These are phyloP conservation scores for Gracilaria domingensis DNA, from an alignment of 23 red algal species.

Conservation along the genomic window DNA sequence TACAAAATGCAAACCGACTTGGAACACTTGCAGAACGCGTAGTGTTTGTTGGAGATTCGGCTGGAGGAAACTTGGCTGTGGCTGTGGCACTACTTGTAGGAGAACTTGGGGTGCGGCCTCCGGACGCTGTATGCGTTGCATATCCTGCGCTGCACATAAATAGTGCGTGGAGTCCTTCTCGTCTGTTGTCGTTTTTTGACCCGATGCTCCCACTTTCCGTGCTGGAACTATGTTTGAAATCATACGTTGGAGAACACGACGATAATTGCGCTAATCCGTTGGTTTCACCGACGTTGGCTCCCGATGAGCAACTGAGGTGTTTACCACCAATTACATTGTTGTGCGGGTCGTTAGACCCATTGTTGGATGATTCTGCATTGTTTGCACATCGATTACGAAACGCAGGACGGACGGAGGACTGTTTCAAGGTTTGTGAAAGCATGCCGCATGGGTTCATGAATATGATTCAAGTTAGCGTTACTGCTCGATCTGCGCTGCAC, in stretches of 20 bases:
- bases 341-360: slow-evolving; percentile 81
- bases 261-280: slow-evolving; percentile 44
- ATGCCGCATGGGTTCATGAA: slow-evolving; percentile 96
- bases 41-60: slow-evolving; percentile 89
- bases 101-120: slow-evolving; percentile 66
- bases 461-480: slow-evolving; percentile 74
- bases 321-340: slow-evolving; percentile 75
- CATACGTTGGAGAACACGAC: slow-evolving; percentile 75
- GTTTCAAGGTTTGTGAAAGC: slow-evolving; percentile 51
- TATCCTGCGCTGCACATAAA: slow-evolving; percentile 92
- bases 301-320: slow-evolving; percentile 44
- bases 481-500: slow-evolving; percentile 47
- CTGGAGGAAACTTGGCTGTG: slow-evolving; percentile 94
- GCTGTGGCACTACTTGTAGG: slow-evolving; percentile 60
- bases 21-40: slow-evolving; percentile 79
- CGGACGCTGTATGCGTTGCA: slow-evolving; percentile 88
- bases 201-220: slow-evolving; percentile 83
- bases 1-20: slow-evolving; percentile 59
- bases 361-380: slow-evolving; percentile 84
- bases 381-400: slow-evolving; percentile 68
- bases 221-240: slow-evolving; percentile 81
- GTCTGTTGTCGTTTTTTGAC: slow-evolving; percentile 93
- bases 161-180: slow-evolving; percentile 89
- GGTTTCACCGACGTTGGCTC: slow-evolving; percentile 70
- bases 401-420: slow-evolving; percentile 19